Base-by-base conservation (phyloP, 139 green algal genomes). In the Chlamydomonas sphaeroides region DNA sequence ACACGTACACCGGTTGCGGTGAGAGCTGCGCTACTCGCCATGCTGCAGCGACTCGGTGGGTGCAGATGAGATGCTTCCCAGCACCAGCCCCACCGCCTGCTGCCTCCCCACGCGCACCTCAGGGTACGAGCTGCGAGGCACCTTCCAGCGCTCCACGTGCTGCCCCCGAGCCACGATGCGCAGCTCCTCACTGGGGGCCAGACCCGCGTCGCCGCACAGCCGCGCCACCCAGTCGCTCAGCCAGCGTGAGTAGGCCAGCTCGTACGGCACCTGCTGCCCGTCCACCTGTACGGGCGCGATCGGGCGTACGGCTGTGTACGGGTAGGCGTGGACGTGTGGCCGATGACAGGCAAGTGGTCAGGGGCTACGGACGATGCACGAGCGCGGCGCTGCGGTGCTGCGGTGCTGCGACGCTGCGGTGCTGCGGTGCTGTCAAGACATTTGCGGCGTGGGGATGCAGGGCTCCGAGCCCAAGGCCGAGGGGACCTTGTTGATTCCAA, bases 211-310 rank as follows among this genome's bases (percentile, higher is more conserved):
- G 6, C 18, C 39, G n/a, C 65, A 78, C 59, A 92, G 80, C 80
- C 73, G 69, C 45, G 61, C 11, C 36, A 90, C 86, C 89, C 86
- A 92, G 20, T 41, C 80, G 3, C 66, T 88, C 18, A 90, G 73
- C 86, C 83, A 87, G 11, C 66, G 70, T 1, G 77, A 77, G 70
- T 87, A 87, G 21, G 84, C 89, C 42, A 90, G 62, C 71, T 92
- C 89, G 65, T 92, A 92, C 36, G 85, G 85, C 57, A 87, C 20
- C 38, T 49, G 33, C 49, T 80, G 42, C 0, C 79, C 85, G 30
- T 88, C 78, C 26, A 86, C 84, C 84, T 88, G 77, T 2, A n/a
- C 1, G 5, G 28, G 41, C 11, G 26, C 26, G 39, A 4, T 25
- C 17, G 7, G 67, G 35, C 2, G 5, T 35, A 32, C 23, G 41